phyloP scores from a whole-genome alignment of 768 basidiomycete genomes.

The Phanerochaete carnosa region DNA sequence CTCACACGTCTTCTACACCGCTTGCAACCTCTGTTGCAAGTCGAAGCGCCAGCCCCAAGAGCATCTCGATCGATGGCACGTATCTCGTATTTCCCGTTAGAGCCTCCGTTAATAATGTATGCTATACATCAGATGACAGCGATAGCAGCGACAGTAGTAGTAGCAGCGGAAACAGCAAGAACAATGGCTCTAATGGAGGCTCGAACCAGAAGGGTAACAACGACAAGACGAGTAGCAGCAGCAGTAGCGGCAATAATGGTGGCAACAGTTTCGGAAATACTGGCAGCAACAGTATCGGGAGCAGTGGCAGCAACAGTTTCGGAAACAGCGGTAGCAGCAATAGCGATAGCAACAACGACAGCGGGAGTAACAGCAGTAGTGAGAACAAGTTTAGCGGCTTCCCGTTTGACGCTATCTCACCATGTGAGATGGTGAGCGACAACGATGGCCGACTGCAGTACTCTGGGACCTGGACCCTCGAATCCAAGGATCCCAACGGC shows the following conservation, averaged over 20 bases:
- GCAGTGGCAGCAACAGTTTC: neutral
- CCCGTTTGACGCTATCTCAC: neutral
- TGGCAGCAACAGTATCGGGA: neutral
- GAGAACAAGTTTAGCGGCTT: neutral
- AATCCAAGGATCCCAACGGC: slow-evolving; percentile 11
- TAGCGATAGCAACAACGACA: neutral
- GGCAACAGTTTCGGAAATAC: neutral
- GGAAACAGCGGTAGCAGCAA: neutral
- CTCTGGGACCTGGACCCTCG: slow-evolving; percentile 13
- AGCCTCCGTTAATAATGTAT: neutral
- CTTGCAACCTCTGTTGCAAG: neutral
- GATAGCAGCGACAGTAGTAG: neutral
- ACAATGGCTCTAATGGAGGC: neutral
- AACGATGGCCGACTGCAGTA: slow-evolving; percentile 16
- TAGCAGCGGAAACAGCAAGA: slow-evolving; percentile 1
- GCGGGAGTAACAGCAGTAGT: neutral
- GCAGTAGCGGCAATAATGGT: neutral
- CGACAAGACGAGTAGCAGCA: neutral
- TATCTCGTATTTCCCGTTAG: neutral
- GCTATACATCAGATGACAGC: neutral
- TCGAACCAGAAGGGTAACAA: neutral
- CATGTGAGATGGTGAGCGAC: slow-evolving; percentile 14
- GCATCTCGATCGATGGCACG: neutral
- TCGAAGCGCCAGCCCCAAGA: neutral
- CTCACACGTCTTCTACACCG: neutral